Conservation (phyloP, 441 rosid species). For the Breynia disticha region DNA sequence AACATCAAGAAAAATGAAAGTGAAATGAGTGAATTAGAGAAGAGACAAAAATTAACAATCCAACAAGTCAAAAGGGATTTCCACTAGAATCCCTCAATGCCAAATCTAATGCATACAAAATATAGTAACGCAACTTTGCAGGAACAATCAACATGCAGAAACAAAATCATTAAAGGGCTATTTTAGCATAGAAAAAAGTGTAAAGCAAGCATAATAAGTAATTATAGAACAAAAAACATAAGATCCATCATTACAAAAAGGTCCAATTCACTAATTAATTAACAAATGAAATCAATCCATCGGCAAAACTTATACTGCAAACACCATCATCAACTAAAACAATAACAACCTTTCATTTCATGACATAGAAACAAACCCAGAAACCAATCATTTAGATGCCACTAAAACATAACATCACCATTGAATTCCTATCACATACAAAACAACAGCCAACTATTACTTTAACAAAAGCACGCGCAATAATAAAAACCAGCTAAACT, state of each 20-base stretch:
- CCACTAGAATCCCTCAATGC: conserved; percentile 11
- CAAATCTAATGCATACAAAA: neutral
- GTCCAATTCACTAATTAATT: neutral
- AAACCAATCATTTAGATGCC: conserved; percentile 9
- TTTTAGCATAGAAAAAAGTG: conserved; percentile 13
- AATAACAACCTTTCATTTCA: conserved; percentile 3
- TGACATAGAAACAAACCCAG: conserved; percentile 3
- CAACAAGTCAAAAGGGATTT: conserved; percentile 14
- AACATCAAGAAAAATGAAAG: conserved; percentile 1
- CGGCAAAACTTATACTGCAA: neutral
- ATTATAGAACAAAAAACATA: too few species aligned
- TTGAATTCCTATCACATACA: conserved; percentile 8
- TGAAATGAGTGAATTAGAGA: conserved; percentile 3
- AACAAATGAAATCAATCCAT: neutral
- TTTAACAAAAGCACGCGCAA: conserved; percentile 17
- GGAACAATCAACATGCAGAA: conserved; percentile 19
- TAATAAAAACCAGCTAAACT: conserved; percentile 15
- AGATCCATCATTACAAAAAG: conserved; percentile 4
- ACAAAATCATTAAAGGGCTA: conserved; percentile 25
- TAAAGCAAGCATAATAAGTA: conserved; percentile 5
- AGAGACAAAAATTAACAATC: conserved; percentile 7
- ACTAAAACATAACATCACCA: conserved; percentile 11
- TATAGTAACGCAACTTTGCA: neutral
- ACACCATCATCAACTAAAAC: conserved; percentile 3
- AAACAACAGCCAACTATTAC: conserved; percentile 4